Conservation (phyloP, 495 filamentous ascomycete genomes). For the Venustampulla echinocandica region DNA sequence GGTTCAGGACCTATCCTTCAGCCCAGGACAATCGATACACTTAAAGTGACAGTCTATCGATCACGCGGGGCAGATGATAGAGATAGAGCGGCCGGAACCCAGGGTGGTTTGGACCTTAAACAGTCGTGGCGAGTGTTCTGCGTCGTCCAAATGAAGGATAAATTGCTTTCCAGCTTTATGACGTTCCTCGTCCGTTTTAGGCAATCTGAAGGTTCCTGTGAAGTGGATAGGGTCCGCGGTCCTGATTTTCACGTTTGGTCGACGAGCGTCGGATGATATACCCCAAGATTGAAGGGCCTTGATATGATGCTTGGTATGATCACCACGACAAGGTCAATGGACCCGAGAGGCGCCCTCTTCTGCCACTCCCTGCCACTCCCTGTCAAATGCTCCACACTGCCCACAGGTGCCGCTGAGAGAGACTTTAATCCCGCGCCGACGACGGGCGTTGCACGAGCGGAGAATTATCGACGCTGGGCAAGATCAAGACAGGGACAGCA, state of each 20-base stretch:
- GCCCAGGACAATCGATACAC: slow-evolving; percentile 13
- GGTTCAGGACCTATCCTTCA: slow-evolving; percentile 20
- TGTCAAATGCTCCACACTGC: too few species aligned
- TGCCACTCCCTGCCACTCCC: slow-evolving; percentile 6
- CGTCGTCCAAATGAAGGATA: slow-evolving; percentile 21
- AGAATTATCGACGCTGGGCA: slow-evolving; percentile 22
- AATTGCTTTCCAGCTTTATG: slow-evolving; percentile 20
- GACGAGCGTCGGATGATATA: slow-evolving; percentile 19
- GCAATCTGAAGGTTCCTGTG: slow-evolving; percentile 9
- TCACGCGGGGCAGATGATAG: slow-evolving; percentile 11
- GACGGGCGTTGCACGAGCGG: slow-evolving; percentile 17
- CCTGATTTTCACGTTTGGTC: slow-evolving; percentile 17
- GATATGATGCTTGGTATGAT: slow-evolving; percentile 21
- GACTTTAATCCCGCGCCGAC: slow-evolving; percentile 12
- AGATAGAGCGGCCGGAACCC: slow-evolving; percentile 8
- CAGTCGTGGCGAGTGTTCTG: slow-evolving; percentile 14
- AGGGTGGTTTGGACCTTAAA: slow-evolving; percentile 15
- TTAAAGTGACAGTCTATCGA: slow-evolving; percentile 14
- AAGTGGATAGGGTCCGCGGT: slow-evolving; percentile 14
- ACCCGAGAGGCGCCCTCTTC: slow-evolving; percentile 18
- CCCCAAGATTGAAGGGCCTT: slow-evolving; percentile 20
- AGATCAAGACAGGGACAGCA: slow-evolving; percentile 21
- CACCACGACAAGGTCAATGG: slow-evolving; percentile 15
- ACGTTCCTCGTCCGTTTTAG: slow-evolving; percentile 20
- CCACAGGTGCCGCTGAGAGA: slow-evolving; percentile 13